Conservation (phyloP, 164 flowering plant genomes). For the Brasenia schreberi region DNA sequence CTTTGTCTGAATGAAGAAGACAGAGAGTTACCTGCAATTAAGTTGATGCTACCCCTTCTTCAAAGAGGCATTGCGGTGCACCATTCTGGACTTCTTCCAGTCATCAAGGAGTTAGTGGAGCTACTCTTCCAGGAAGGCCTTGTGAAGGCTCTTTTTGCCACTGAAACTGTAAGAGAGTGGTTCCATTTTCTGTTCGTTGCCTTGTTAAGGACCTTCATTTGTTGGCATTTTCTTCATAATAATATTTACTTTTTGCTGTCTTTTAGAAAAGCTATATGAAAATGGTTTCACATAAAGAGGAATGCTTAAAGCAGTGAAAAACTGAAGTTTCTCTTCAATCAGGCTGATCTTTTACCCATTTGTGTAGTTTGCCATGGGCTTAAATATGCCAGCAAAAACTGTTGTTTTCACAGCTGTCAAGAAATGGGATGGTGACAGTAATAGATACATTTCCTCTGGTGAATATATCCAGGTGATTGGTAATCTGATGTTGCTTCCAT, state of each 20-base stretch:
- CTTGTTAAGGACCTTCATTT: not conserved
- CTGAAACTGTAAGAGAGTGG: constrained; percentile 73
- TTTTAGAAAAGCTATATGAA: not conserved
- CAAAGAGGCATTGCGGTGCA: constrained; percentile 98
- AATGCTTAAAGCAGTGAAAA: not conserved
- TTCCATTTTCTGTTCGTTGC: not conserved
- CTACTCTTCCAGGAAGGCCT: constrained; percentile 99
- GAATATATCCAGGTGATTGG: constrained; percentile 96
- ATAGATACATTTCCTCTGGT: constrained; percentile 88
- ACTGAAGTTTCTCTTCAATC: not conserved
- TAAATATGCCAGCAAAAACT: constrained; percentile 99
- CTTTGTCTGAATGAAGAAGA: constrained; percentile 91
- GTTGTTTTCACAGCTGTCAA: constrained; percentile 87
- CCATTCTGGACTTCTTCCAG: constrained; percentile 98
- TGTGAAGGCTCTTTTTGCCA: constrained; percentile 96
- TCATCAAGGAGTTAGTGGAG: constrained; percentile 92
- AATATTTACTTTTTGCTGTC: too few species aligned
- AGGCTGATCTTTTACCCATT: not conserved
- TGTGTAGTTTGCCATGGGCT: constrained; percentile 94
- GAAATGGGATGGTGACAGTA: constrained; percentile 99
- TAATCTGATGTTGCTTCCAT: not conserved
- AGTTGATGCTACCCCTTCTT: constrained; percentile 86
- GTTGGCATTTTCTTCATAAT: not conserved
- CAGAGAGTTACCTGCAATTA: constrained; percentile 84
- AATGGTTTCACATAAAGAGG: not conserved